phyloP scores from a whole-genome alignment of 2,329 filamentous ascomycete species.

The Whalleya microplaca region DNA sequence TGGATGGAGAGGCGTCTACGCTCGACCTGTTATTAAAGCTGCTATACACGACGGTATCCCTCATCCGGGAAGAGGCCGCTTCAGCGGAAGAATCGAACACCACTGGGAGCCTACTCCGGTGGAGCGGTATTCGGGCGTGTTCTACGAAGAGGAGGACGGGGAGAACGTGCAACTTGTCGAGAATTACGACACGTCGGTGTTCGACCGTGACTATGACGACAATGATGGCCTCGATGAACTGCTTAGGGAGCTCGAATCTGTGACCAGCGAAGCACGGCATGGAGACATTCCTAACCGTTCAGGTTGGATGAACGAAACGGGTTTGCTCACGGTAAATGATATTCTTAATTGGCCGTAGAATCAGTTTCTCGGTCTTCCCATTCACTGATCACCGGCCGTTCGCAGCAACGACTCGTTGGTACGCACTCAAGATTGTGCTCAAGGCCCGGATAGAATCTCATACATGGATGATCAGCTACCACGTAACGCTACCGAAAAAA shows the following conservation, averaged over 20 bases:
- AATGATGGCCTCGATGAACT: background rate
- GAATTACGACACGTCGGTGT: background rate
- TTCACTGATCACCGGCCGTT: no score
- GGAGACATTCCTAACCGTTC: background rate
- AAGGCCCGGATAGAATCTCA: no score
- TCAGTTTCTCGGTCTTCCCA: no score
- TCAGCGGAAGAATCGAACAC: conserved; percentile 40
- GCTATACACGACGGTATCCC: conserved; percentile 42
- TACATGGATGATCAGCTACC: no score
- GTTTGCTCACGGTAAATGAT: no score
- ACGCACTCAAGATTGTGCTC: no score
- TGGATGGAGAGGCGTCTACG: conserved; percentile 45
- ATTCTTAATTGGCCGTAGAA: no score
- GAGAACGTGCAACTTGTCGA: conserved; percentile 34
- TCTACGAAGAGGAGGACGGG: conserved; percentile 32
- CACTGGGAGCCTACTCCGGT: conserved; percentile 4
- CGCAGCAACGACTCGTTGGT: no score
- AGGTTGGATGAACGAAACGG: no score
- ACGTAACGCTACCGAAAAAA: no score
- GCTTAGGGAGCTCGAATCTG: background rate
- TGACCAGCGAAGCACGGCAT: no score
- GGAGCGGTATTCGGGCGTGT: conserved; percentile 8
- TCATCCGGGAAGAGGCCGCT: conserved; percentile 44
- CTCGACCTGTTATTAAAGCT: conserved; percentile 34
- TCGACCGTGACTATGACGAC: conserved; percentile 12